A percentile compares a stretch with the other conserved stretches of the same genome.
phyloP scores from a whole-genome alignment of 345 rosid species.

The Viola odorata region DNA sequence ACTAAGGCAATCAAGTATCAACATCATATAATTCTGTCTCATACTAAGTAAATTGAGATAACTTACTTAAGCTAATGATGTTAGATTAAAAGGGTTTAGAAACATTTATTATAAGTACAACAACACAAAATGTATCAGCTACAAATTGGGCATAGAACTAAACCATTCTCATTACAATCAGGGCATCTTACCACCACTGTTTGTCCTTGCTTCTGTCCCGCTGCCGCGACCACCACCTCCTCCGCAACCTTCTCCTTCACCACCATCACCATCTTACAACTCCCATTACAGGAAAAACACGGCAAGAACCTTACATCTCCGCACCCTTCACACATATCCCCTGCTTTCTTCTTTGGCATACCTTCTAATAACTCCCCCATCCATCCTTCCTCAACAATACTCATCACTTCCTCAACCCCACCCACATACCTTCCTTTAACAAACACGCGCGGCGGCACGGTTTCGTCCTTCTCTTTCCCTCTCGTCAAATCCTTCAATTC shows the following conservation, averaged over 20 bases:
- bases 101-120: no score
- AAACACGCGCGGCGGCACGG: slow-evolving; percentile 64
- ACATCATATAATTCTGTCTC: no score
- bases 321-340: slow-evolving; percentile 50
- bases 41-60: no score
- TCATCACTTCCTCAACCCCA: slow-evolving; percentile 72
- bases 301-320: slow-evolving; percentile 79
- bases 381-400: slow-evolving; percentile 62
- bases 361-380: slow-evolving; percentile 53
- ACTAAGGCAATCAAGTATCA: no score
- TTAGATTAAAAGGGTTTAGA: no score
- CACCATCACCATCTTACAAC: slow-evolving; percentile 65
- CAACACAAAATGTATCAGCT: slow-evolving; percentile 15
- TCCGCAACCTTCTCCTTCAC: slow-evolving; percentile 18
- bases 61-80: no score
- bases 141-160: slow-evolving; percentile 68
- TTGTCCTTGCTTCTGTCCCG: slow-evolving; percentile 19
- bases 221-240: slow-evolving; percentile 39
- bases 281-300: slow-evolving; percentile 64
- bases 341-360: slow-evolving; percentile 35
- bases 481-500: slow-evolving; percentile 52
- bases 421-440: slow-evolving; percentile 58
- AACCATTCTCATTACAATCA: slow-evolving; percentile 82
- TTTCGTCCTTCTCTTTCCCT: slow-evolving; percentile 26
- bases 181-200: slow-evolving; percentile 48